Base-by-base conservation (phyloP, 352 stramenopile species). In the Globisporangium apiculatum region DNA sequence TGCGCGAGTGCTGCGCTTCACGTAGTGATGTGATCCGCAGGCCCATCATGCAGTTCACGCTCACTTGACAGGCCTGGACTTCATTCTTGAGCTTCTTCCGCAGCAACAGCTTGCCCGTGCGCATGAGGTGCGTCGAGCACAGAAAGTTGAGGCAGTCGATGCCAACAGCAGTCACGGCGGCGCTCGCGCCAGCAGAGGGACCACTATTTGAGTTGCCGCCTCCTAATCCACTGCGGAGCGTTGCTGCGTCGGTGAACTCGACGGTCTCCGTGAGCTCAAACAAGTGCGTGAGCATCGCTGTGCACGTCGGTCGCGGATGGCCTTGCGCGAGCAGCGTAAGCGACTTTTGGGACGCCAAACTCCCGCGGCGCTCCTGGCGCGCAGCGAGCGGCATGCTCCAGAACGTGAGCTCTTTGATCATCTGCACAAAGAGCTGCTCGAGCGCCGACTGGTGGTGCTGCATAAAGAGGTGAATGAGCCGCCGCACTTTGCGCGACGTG, bases 11-110 rank as follows among this genome's bases (percentile, higher is more conserved):
- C 48, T 80, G 67, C 24, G 79, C 73, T 38, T 77, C 67, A 37
- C 79, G 78, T 14, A 88, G 50, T 47, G 69, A 75, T 45, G 82
- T 89, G 58, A 93, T 79, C 10, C 76, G 79, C 8, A 94, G 66
- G 10, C 85, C 85, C 80, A 94, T 87, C 85, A 94, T 94, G 60
- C 85, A 94, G 60, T 94, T 94, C 42, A 91, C 64, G 59, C 76
- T 87, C 45, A 91, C 67, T 37, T 86, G 62, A 31, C 76, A 91
- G 36, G 58, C 55, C 63, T 91, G 81, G 9, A 91, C 36, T 40
- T 91, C 79, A 51, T 94, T 91, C 53, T 85, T 85, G 31, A 91
- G 69, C 68, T 89, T 94, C 60, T 87, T 87, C 60, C 79, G 80
- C 36, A 87, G 62, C 37, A 87, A 50, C 46, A 94, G 52, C 35